A percentile compares a stretch with the other conserved stretches of the same genome.
These are phyloP conservation scores for Diplosphaera chodatii DNA, from an alignment of 139 green algal genomes.

Conservation along the genomic window DNA sequence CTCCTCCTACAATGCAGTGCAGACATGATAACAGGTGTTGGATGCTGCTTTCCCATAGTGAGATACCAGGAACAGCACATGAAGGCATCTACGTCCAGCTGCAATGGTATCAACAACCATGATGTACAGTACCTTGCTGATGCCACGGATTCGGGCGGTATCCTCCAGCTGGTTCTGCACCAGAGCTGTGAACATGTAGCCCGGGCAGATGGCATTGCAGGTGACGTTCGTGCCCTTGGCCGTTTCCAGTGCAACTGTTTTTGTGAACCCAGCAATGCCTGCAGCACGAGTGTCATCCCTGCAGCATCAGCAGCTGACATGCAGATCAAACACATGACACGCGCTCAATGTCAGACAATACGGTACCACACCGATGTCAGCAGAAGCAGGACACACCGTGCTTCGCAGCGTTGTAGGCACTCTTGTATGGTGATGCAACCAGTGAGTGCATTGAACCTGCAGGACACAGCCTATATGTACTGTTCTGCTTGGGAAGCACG, in stretches of 20 bases:
- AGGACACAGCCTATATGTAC: not conserved
- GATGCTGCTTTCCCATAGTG: too few relatives aligned
- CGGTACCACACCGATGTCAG: too few relatives aligned
- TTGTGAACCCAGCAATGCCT: constrained; percentile 60
- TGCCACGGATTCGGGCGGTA: constrained; percentile 59
- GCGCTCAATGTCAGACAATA: too few relatives aligned
- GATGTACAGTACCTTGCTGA: constrained; percentile 37
- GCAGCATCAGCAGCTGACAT: too few relatives aligned
- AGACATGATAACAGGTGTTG: not conserved
- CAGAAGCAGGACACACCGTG: constrained; percentile 43
- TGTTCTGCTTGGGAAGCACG: too few relatives aligned
- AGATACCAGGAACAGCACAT: too few relatives aligned
- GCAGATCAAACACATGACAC: constrained; percentile 10
- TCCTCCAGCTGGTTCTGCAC: constrained; percentile 64
- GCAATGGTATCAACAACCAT: too few relatives aligned
- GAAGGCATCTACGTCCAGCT: too few relatives aligned
- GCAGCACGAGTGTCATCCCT: too few relatives aligned
- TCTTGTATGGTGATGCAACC: constrained; percentile 85
- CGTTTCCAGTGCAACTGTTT: constrained; percentile 74
- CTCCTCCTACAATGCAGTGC: constrained; percentile 23
- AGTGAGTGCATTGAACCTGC: constrained; percentile 70
- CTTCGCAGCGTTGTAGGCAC: constrained; percentile 88
- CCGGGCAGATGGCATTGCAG: constrained; percentile 53
- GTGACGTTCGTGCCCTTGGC: constrained; percentile 59
- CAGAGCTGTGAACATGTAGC: constrained; percentile 59